Base-by-base conservation (phyloP, 208 protist species). In the Trypanosoma mega region DNA sequence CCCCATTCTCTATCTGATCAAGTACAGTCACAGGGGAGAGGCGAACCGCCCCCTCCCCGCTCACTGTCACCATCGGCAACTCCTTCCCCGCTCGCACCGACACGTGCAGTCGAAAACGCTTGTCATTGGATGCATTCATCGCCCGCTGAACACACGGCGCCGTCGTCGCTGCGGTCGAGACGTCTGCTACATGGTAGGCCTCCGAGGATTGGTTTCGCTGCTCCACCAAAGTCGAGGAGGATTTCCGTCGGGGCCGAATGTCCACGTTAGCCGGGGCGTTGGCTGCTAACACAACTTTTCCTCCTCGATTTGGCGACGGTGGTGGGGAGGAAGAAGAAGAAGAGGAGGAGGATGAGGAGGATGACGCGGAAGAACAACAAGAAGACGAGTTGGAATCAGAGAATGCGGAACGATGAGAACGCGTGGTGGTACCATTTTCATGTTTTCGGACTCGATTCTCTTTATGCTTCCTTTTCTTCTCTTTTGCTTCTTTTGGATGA, bases 61-160 rank as follows among this genome's bases (percentile, higher is more conserved):
- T 62, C 14, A 90, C 24, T 4, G 73, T 72, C 8, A 90, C 76
- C 49, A 63, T 68, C 7, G 82, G 82, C n/a, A 89, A 34, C 47
- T 89, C 75, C 41, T 73, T 78, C 16, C 72, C 77, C 27, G 67
- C 66, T 48, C 78, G 65, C 53, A 89, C 80, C 33, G 76, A 68
- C 3, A 89, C 46, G 43, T 78, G 82, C 46, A 84, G 52, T 1
- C 78, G 72, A 23, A 77, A 71, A 23, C 71, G 76, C 9, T 72
- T 24, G 8, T n/a, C 51, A 43, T 18, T 18, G 11, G 21, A 57
- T 43, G 26, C 3, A 14, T 12, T 16, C 12, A 18, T n/a, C 51
- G 4, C 18, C 12, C 34, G 8, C 12, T 39, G 34, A 16, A 39
- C 12, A 39, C 34, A 16, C 34, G 6, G 34, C 6, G 8, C 34